Evolutionary conservation across 306 rosid species (phyloP).

Genomic region (Malus sieversii): DNA sequence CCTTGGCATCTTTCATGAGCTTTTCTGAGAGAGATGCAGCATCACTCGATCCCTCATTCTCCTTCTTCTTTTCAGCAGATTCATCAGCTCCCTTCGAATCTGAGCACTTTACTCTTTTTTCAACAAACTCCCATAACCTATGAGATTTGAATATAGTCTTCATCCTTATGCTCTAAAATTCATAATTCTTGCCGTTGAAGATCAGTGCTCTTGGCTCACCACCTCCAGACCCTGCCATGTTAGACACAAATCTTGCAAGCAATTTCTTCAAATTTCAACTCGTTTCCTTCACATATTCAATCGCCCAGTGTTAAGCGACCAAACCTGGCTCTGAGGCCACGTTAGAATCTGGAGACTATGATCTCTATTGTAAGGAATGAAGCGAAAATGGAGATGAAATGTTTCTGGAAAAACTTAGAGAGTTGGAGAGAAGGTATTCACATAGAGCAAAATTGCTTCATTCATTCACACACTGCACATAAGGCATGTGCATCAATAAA

Average conservation of each 20-base stretch:
- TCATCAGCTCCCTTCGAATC: background rate
- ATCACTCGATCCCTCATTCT: background rate
- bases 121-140: background rate
- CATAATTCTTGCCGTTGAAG: too few species aligned
- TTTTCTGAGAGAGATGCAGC: background rate
- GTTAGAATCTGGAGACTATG: background rate
- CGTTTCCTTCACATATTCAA: background rate
- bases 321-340: background rate
- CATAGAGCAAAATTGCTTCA: too few species aligned
- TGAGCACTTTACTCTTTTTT: background rate
- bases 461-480: too few species aligned
- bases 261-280: background rate
- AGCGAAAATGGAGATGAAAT: too few species aligned
- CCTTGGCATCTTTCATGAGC: background rate
- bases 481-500: accelerated
- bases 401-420: accelerated
- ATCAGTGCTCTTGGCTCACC: too few species aligned
- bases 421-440: background rate
- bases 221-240: background rate
- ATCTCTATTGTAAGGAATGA: too few species aligned
- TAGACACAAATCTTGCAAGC: background rate
- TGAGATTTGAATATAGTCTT: too few species aligned
- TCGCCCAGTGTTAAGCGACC: background rate
- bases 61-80: background rate
- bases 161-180: too few species aligned